phyloP scores from a whole-genome alignment of 108 stramenopile species.

The Skeletonema potamos region DNA sequence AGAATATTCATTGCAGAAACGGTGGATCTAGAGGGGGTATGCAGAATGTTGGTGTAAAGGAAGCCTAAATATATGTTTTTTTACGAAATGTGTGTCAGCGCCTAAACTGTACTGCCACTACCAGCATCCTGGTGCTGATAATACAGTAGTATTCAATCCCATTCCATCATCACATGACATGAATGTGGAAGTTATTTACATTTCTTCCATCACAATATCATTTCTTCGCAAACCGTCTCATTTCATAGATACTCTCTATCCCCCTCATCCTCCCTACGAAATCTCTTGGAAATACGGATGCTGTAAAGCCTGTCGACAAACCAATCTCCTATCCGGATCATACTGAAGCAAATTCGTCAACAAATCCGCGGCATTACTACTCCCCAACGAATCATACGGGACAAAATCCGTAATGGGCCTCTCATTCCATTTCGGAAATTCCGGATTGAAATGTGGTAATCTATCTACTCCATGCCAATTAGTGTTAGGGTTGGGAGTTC shows the following conservation, averaged over 20 bases:
- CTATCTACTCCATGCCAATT: conserved; percentile 88
- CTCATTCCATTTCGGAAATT: conserved; percentile 90
- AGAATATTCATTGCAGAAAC: no score
- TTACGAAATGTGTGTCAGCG: background rate
- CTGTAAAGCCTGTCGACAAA: conserved; percentile 82
- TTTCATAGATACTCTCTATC: conserved; percentile 8
- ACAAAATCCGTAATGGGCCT: conserved; percentile 85
- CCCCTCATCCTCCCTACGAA: background rate
- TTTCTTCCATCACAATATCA: background rate
- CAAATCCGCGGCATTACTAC: conserved; percentile 68
- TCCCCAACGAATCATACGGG: conserved; percentile 64
- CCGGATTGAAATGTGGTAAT: conserved; percentile 90
- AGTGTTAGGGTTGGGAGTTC: conserved; percentile 85
- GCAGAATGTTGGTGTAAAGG: background rate
- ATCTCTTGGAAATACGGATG: conserved; percentile 78
- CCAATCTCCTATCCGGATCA: conserved; percentile 85
- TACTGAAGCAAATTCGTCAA: conserved; percentile 79
- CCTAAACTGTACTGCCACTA: background rate
- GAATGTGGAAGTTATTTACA: background rate
- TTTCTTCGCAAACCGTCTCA: background rate
- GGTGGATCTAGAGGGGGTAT: no score
- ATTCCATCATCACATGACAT: background rate
- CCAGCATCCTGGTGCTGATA: background rate
- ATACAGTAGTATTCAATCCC: background rate
- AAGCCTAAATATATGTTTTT: background rate